Percentiles rank a stretch among this genome's conserved stretches.
Conservation (phyloP, 2,329 filamentous ascomycete species). For the Alternaria hordeiaustralica region DNA sequence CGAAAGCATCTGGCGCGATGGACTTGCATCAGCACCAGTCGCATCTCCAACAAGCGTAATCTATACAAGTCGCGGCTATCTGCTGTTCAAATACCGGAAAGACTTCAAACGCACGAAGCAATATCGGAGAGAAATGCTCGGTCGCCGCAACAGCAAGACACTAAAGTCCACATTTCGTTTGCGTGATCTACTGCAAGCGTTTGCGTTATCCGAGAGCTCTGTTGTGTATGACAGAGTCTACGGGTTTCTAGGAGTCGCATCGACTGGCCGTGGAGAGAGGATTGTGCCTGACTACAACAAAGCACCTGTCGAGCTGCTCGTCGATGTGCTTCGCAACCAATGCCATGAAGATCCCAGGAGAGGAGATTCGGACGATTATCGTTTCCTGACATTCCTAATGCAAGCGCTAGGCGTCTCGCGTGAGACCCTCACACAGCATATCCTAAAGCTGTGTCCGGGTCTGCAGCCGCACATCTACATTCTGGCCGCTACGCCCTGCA, state of each 20-base stretch:
- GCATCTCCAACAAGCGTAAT: not conserved
- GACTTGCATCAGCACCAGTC: not conserved
- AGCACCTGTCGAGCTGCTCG: slow-evolving; percentile 14
- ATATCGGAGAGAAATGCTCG: slow-evolving; percentile 13
- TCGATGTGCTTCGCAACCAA: slow-evolving; percentile 21
- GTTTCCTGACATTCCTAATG: slow-evolving; percentile 17
- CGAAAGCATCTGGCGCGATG: slow-evolving; percentile 17
- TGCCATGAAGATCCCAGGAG: not conserved
- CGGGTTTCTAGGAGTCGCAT: slow-evolving; percentile 19
- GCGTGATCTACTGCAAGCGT: slow-evolving; percentile 19
- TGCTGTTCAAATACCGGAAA: slow-evolving; percentile 18
- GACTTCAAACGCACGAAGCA: slow-evolving; percentile 15
- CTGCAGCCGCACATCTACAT: slow-evolving; percentile 15
- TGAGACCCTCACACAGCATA: slow-evolving; percentile 11
- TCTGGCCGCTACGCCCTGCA: slow-evolving; percentile 8
- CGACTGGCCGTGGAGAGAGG: slow-evolving; percentile 4
- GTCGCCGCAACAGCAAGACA: slow-evolving; percentile 12
- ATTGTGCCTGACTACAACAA: slow-evolving; percentile 22
- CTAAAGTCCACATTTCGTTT: slow-evolving; percentile 14
- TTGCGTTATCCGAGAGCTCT: slow-evolving; percentile 14
- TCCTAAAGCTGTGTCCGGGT: slow-evolving; percentile 2
- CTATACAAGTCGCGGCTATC: slow-evolving; percentile 11
- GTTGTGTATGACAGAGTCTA: slow-evolving; percentile 19
- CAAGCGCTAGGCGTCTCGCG: slow-evolving; percentile 13
- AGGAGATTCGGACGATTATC: slow-evolving; percentile 10